A percentile compares a stretch with the other conserved stretches of the same genome.
These are phyloP conservation scores for Solanum dulcamara DNA, from an alignment of 257 asterid genomes.

Conservation along the genomic window DNA sequence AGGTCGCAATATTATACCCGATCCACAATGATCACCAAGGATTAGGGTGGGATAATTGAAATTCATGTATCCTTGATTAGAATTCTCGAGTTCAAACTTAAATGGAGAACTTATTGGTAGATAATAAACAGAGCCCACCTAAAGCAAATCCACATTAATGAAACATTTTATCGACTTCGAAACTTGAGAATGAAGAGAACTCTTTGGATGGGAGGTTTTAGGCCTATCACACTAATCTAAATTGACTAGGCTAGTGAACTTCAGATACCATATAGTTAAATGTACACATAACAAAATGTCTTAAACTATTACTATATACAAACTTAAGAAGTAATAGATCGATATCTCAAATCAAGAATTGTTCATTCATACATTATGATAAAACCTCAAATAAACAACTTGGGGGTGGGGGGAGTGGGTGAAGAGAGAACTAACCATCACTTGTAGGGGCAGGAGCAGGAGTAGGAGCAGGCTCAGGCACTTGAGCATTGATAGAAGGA, in stretches of 20 bases:
- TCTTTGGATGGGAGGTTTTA: not conserved
- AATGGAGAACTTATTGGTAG: not conserved
- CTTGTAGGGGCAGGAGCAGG: conserved; percentile 65
- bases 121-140: too few relatives aligned
- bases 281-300: not conserved
- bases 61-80: not conserved
- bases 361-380: not conserved
- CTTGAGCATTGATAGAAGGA: conserved; percentile 46
- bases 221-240: not conserved
- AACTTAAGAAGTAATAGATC: not conserved
- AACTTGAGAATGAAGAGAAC: not conserved
- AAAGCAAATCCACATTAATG: not conserved
- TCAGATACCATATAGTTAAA: not conserved
- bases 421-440: conserved; percentile 27
- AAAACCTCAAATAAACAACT: not conserved
- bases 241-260: not conserved
- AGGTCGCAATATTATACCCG: not conserved
- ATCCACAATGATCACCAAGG: not conserved
- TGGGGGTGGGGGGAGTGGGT: not conserved
- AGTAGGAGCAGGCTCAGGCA: conserved; percentile 46
- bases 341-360: not conserved
- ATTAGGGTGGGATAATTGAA: not conserved
- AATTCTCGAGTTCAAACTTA: not conserved
- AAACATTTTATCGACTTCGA: not conserved
- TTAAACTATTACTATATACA: not conserved